These are phyloP conservation scores for Fagopyrum tataricum DNA, from an alignment of 148 eudicot species.

Conservation along the genomic window DNA sequence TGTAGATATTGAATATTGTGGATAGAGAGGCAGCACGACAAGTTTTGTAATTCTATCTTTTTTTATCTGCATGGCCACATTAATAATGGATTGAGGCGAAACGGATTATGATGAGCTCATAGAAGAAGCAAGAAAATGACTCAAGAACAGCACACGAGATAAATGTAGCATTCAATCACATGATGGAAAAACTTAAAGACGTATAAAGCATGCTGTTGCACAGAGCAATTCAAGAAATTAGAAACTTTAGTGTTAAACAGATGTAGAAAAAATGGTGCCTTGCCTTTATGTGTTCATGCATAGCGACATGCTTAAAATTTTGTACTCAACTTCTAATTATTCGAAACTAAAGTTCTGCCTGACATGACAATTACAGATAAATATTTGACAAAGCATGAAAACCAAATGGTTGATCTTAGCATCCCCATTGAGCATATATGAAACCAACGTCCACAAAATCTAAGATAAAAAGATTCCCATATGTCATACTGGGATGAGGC, in stretches of 20 bases:
- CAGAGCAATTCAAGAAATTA: background rate
- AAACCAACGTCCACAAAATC: background rate
- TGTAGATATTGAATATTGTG: slow-evolving; percentile 14
- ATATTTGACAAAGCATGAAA: background rate
- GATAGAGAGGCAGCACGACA: slow-evolving; percentile 14
- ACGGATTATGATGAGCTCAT: background rate
- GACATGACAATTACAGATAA: background rate
- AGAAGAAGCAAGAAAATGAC: background rate
- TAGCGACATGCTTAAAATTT: background rate
- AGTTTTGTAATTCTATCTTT: slow-evolving; percentile 14
- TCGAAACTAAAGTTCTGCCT: background rate
- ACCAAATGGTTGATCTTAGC: background rate
- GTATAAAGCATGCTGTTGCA: background rate
- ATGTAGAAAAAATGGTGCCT: background rate
- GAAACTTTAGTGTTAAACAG: background rate
- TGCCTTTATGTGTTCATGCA: background rate
- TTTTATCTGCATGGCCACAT: slow-evolving; percentile 6
- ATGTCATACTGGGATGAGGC: background rate
- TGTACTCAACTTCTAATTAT: background rate
- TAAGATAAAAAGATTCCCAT: background rate
- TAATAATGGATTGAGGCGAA: background rate
- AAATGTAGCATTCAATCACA: background rate
- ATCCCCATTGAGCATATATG: background rate
- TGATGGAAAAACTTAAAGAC: background rate
- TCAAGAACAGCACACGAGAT: background rate